These are phyloP conservation scores for Acanthamoeba polyphaga DNA, from an alignment of 208 protist genomes.

Conservation along the genomic window DNA sequence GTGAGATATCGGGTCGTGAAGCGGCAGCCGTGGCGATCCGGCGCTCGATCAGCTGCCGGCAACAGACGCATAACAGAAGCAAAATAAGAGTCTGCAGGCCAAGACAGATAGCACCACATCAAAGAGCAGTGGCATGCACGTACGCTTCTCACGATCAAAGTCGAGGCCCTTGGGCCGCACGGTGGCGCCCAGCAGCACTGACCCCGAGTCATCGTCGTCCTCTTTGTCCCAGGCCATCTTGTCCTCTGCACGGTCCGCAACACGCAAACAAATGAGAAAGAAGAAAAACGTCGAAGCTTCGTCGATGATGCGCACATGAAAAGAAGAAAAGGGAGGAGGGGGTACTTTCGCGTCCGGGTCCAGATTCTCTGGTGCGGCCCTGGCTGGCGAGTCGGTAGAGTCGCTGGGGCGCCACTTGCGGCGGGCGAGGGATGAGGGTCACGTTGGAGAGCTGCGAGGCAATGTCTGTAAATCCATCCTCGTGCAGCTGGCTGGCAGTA, in stretches of 20 bases:
- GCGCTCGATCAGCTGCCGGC: not conserved
- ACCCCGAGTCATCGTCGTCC: not conserved
- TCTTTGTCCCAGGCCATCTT: slow-evolving; percentile 16
- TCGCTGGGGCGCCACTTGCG: not conserved
- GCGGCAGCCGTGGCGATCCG: not conserved
- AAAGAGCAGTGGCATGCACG: not conserved
- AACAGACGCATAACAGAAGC: not conserved
- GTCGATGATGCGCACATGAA: not conserved
- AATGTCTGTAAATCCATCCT: slow-evolving; percentile 35
- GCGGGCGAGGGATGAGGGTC: not conserved
- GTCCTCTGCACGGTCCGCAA: not conserved
- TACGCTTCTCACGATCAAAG: not conserved
- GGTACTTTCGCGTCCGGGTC: not conserved
- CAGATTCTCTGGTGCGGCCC: not conserved
- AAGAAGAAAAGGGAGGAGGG: not conserved
- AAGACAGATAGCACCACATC: not conserved
- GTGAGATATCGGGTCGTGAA: slow-evolving; percentile 27
- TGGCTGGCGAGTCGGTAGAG: not conserved
- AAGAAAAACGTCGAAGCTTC: not conserved
- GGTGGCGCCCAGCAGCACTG: not conserved
- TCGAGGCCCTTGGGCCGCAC: not conserved
- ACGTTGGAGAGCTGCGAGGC: not conserved
- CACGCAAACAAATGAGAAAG: not conserved
- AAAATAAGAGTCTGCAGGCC: too few species aligned
- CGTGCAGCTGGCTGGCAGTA: slow-evolving; percentile 50